A percentile compares a stretch with the other conserved stretches of the same genome.
Evolutionary conservation across 768 basidiomycete genomes (phyloP).

Genomic region (Serpula lacrymans): DNA sequence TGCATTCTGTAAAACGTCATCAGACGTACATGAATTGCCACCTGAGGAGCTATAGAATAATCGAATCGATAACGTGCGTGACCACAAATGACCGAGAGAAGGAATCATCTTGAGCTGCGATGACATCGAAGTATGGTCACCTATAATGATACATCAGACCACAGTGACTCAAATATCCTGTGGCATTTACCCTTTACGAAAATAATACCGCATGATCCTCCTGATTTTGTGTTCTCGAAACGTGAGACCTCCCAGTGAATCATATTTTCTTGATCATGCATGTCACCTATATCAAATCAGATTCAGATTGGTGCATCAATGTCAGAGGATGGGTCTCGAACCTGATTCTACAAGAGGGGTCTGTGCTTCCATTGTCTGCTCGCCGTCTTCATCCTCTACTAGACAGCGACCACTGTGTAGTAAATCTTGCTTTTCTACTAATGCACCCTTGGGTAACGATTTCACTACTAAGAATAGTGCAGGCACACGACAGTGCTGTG

Average conservation of each 20-base stretch:
- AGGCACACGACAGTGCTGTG: constrained; percentile 29
- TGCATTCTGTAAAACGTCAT: not conserved
- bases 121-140: not conserved
- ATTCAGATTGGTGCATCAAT: not conserved
- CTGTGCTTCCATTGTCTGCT: constrained; percentile 28
- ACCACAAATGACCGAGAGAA: constrained; percentile 13
- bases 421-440: constrained; percentile 74
- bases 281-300: not conserved
- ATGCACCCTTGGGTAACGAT: constrained; percentile 66
- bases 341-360: constrained; percentile 41
- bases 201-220: constrained; percentile 41
- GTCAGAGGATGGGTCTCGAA: constrained; percentile 12
- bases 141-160: constrained; percentile 4
- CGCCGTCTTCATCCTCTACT: constrained; percentile 42
- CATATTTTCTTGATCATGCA: constrained; percentile 9
- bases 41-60: constrained; percentile 40
- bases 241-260: constrained; percentile 49
- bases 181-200: constrained; percentile 39
- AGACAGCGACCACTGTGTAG: constrained; percentile 62
- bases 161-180: too few species aligned
- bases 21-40: constrained; percentile 26
- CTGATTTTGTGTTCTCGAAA: constrained; percentile 36
- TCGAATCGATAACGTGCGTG: constrained; percentile 38
- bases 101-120: constrained; percentile 9
- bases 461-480: constrained; percentile 61